These are phyloP conservation scores for Pelargonium citronellum DNA, from an alignment of 441 rosid genomes.

Conservation along the genomic window DNA sequence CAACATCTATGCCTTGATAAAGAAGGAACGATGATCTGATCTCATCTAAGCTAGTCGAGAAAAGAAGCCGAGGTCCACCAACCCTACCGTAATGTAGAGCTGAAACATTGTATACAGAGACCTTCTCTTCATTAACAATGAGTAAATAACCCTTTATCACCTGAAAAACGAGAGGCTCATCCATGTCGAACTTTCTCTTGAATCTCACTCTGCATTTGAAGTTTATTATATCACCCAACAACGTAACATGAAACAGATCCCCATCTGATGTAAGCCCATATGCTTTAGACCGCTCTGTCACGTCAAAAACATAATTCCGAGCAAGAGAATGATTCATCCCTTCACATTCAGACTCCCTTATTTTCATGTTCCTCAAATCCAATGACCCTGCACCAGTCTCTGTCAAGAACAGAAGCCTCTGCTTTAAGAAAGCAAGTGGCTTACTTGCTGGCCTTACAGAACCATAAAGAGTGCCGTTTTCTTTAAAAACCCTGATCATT, in stretches of 20 bases:
- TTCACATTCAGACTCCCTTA: conserved; percentile 85
- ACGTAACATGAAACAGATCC: conserved; percentile 64
- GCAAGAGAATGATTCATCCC: conserved; percentile 70
- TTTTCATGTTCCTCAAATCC: conserved; percentile 82
- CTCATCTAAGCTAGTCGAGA: conserved; percentile 74
- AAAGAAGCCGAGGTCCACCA: conserved; percentile 65
- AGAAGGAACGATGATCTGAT: conserved; percentile 66
- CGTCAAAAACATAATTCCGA: conserved; percentile 64
- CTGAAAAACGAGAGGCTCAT: conserved; percentile 62
- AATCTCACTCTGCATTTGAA: conserved; percentile 91
- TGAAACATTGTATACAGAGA: conserved; percentile 72
- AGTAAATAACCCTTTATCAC: conserved; percentile 84
- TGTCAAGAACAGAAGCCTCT: conserved; percentile 81
- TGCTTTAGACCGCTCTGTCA: conserved; percentile 82
- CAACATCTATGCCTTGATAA: conserved; percentile 33
- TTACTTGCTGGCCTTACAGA: conserved; percentile 55
- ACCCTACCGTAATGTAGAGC: conserved; percentile 70
- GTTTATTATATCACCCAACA: conserved; percentile 79
- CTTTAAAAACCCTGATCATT: conserved; percentile 57
- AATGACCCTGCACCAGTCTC: conserved; percentile 86
- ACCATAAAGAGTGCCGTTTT: conserved; percentile 64
- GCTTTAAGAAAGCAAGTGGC: conserved; percentile 86
- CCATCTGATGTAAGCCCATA: conserved; percentile 84
- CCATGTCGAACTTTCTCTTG: conserved; percentile 65
- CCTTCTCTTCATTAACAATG: conserved; percentile 53